These are phyloP conservation scores for Ambrosiella cleistominuta DNA, from an alignment of 2,329 filamentous ascomycete species.

Conservation along the genomic window DNA sequence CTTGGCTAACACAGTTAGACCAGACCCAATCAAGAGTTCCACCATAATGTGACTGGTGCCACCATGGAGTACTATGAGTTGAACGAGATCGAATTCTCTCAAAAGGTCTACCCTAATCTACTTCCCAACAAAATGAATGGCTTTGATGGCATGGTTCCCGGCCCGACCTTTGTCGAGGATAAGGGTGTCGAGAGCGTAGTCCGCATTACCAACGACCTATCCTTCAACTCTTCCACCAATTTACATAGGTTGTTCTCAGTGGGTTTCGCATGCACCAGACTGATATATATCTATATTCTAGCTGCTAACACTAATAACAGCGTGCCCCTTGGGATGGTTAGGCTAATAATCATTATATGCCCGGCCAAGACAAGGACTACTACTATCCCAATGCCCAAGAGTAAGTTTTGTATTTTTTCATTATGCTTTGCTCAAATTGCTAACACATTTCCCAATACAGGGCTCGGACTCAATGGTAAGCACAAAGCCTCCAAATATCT, in stretches of 20 bases:
- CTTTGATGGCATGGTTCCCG: slow-evolving; percentile 37
- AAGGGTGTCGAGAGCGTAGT: slow-evolving; percentile 34
- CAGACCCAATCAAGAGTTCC: slow-evolving; percentile 17
- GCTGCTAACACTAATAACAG: slow-evolving; percentile 3
- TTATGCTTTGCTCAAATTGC: neutral
- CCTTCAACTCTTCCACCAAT: slow-evolving; percentile 29
- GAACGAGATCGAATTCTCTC: slow-evolving; percentile 19
- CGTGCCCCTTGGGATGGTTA: slow-evolving; percentile 29
- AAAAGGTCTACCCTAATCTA: slow-evolving; percentile 23
- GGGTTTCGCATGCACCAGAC: neutral
- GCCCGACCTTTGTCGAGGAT: slow-evolving; percentile 33
- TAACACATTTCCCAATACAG: slow-evolving; percentile 14
- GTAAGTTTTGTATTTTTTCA: slow-evolving; percentile 4
- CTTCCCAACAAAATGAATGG: slow-evolving; percentile 21
- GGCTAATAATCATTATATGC: slow-evolving; percentile 33
- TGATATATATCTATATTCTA: neutral
- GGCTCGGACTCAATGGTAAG: slow-evolving; percentile 33
- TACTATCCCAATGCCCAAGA: slow-evolving; percentile 40
- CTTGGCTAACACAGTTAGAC: neutral
- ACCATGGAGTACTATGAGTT: slow-evolving; percentile 23
- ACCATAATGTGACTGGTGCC: slow-evolving; percentile 21
- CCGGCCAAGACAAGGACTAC: slow-evolving; percentile 42
- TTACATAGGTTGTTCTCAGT: slow-evolving; percentile 34
- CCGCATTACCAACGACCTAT: slow-evolving; percentile 33
- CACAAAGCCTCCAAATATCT: neutral